Conservation (phyloP, 2,329 filamentous ascomycete species). For the Penicillium sp. region DNA sequence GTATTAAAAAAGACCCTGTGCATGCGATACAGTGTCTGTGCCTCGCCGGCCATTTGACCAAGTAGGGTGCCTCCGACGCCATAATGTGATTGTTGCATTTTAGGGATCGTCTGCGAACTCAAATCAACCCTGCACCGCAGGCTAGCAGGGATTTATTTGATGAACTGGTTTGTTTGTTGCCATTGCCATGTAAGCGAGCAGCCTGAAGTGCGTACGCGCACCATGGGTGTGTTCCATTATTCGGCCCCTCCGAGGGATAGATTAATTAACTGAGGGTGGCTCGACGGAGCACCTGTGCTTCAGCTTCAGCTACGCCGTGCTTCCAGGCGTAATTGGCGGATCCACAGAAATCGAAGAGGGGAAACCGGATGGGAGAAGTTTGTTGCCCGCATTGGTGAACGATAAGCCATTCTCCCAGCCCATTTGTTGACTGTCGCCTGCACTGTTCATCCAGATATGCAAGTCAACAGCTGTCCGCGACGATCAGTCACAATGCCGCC, state of each 20-base stretch:
- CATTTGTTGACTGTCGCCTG: conserved; percentile 7
- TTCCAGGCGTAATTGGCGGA: conserved; percentile 4
- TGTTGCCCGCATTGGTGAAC: not conserved
- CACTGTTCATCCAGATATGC: conserved; percentile 19
- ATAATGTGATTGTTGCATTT: conserved; percentile 8
- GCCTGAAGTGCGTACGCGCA: not conserved
- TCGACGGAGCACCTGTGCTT: not conserved
- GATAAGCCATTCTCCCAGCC: not conserved
- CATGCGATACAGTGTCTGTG: not conserved
- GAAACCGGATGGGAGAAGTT: not conserved
- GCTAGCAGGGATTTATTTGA: conserved; percentile 1
- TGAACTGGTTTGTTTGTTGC: not conserved
- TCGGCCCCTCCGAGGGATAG: conserved; percentile 12
- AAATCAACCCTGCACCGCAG: not conserved
- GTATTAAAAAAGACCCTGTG: not conserved
- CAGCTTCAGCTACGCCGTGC: conserved; percentile 20
- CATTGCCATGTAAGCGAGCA: not conserved
- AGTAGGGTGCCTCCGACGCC: not conserved
- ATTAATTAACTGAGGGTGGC: conserved; percentile 7
- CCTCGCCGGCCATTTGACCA: not conserved
- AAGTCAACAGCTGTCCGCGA: conserved; percentile 13
- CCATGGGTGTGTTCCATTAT: not conserved
- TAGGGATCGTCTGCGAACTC: not conserved
- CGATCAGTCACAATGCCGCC: conserved; percentile 24
- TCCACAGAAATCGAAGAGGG: not conserved